Evolutionary conservation across 495 filamentous ascomycete species (phyloP), one percentile per base, ranked within the genome.

Genomic region (Bombardia bombarda): DNA sequence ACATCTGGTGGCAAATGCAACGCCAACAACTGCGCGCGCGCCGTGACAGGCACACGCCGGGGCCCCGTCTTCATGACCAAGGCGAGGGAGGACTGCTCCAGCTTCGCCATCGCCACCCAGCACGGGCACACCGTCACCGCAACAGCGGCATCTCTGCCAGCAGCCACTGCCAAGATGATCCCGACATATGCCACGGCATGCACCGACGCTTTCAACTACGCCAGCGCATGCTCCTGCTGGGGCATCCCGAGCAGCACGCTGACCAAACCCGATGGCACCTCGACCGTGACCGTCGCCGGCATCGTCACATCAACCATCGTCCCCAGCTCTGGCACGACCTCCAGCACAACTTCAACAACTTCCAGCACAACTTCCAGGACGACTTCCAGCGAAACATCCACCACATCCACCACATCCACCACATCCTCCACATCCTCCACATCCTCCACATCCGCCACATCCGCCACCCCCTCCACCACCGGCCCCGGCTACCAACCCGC

Each of bases 211-310:
- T 35, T 38, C 1, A 7, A 36, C 8, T 56, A 52, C 22, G 23
- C 41, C 41, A 52, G 45, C 17, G 52, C 52, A 28, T 56, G 52
- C 41, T 49, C 44, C 14, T 56, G 49, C 42, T 51, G 28, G 23
- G 40, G 46, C 0, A 35, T 49, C 8, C 36, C 46, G 16, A 19
- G 17, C 2, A 0, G n/a, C 2, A 44, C 42, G 6, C 10, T 19
- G 4, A 30, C 41, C 14, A 32, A 40, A 23, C 33, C 32, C 14
- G 8, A 24, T 20, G 4, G 14, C 19, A 32, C 14, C 19, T 30
- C 38, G 9, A 34, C 18, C 14, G 22, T 33, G 28, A 47, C 36
- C 4, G 32, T 34, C 25, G 34, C 35, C 23, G 20, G n/a, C n/a
- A n/a, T n/a, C n/a, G n/a, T n/a, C n/a, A n/a, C n/a, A n/a, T n/a